A percentile compares a stretch with the other conserved stretches of the same genome.
Evolutionary conservation across 495 filamentous ascomycete genomes (phyloP).

Genomic region (Neurospora sp.): DNA sequence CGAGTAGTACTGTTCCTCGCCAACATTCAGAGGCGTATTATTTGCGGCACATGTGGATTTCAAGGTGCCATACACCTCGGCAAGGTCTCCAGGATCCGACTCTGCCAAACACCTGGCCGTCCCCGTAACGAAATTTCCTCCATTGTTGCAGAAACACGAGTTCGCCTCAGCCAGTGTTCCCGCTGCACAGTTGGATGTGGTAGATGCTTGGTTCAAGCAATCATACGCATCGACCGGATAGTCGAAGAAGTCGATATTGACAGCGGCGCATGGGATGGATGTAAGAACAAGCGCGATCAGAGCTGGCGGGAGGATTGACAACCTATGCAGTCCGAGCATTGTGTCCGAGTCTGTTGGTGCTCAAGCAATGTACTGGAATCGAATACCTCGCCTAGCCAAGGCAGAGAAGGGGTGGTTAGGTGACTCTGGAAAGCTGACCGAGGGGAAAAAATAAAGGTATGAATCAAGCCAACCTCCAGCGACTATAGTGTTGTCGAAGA

Average conservation of each 20-base stretch:
- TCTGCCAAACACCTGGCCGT: slow-evolving; percentile 31
- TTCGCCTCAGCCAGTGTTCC: slow-evolving; percentile 26
- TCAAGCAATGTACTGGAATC: neutral
- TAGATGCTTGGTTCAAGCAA: slow-evolving; percentile 28
- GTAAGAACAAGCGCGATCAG: slow-evolving; percentile 24
- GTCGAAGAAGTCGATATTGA: slow-evolving; percentile 29
- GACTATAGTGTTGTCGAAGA: neutral
- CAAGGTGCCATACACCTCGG: slow-evolving; percentile 28
- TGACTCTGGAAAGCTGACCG: too few species aligned
- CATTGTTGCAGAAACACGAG: slow-evolving; percentile 33
- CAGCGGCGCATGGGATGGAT: slow-evolving; percentile 9
- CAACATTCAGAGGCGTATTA: slow-evolving; percentile 19
- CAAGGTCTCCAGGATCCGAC: slow-evolving; percentile 19
- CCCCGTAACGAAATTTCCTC: slow-evolving; percentile 32
- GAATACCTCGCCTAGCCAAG: too few species aligned
- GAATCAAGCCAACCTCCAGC: too few species aligned
- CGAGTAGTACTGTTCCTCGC: slow-evolving; percentile 22
- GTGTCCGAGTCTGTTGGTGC: neutral
- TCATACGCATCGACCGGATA: slow-evolving; percentile 30
- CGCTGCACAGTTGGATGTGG: slow-evolving; percentile 21
- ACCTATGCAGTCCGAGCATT: slow-evolving; percentile 10
- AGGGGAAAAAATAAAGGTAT: too few species aligned
- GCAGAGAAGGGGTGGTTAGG: too few species aligned
- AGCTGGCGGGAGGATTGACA: slow-evolving; percentile 9
- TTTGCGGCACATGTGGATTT: slow-evolving; percentile 17